Evolutionary conservation across 2,329 filamentous ascomycete species (phyloP), one percentile per base, ranked within the genome.

Genomic region (Lecanicillium sp.): DNA sequence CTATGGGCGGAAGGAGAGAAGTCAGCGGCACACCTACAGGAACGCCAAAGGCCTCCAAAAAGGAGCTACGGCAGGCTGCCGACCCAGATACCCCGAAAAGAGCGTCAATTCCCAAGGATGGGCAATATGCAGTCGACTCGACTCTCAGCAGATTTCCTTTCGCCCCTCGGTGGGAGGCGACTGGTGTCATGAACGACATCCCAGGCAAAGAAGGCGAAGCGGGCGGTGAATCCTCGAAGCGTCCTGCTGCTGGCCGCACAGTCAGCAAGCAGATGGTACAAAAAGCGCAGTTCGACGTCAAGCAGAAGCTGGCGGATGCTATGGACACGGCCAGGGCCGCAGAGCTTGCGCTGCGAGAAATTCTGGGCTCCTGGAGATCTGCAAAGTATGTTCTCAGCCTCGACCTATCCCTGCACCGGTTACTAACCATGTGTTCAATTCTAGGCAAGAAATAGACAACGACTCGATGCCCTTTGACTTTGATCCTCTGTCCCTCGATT

Each of bases 401-500:
- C 38, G 23, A 26, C n/a, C 27, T 40, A 12, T 30, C n/a, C 33
- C 27, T 41, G 43, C 5, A n/a, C 14, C 15, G 26, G 32, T 27
- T 23, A 32, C 51, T 57, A 54, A 58, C 51, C 42, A 41, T 46
- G 48, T 50, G 14, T 51, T 32, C 26, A 41, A 21, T 39, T 24
- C 19, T 52, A 82, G 79, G 56, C 72, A 75, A 57, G 72, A 79
- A 39, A 69, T 81, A 41, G 74, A 81, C 51, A 70, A 73, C 54
- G 68, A 69, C 44, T 76, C 77, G 8, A 70, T 72, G 56, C 79
- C 81, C 3, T 84, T 84, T 57, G 86, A 91, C 55, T 94, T 95
- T 67, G 87, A 96, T 55, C 86, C 91, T 27, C 79, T 90, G 52
- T 76, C 86, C 5, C 81, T 95, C 62, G 89, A 89, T 51, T 96